A percentile compares a stretch with the other conserved stretches of the same genome.
Evolutionary conservation across 331 rosid genomes (phyloP).

Genomic region (Rosa hybrid): DNA sequence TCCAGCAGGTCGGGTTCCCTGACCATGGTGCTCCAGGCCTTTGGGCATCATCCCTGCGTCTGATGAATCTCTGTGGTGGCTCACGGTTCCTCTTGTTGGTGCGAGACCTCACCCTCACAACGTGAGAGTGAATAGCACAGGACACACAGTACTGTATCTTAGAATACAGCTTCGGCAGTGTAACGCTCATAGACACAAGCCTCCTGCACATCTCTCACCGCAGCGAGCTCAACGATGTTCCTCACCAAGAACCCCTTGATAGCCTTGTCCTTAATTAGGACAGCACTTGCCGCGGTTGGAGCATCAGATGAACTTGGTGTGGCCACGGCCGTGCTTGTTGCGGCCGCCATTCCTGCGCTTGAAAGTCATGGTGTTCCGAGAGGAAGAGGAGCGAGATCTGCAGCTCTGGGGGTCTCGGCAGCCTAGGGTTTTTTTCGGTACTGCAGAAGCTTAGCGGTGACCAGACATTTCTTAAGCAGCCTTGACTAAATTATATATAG

Average conservation of each 20-base stretch:
- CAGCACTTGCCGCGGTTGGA: conserved; percentile 98
- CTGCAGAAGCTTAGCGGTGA: neutral
- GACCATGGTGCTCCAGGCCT: conserved; percentile 89
- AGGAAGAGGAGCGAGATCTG: conserved; percentile 13
- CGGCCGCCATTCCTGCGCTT: conserved; percentile 95
- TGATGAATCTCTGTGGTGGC: conserved; percentile 79
- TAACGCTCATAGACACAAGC: conserved; percentile 95
- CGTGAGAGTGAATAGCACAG: conserved; percentile 96
- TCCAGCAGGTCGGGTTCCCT: conserved; percentile 74
- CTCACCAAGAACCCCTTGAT: conserved; percentile 89
- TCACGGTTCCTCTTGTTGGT: conserved; percentile 83
- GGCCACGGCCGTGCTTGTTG: conserved; percentile 99
- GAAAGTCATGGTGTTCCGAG: conserved; percentile 57
- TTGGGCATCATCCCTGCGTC: conserved; percentile 86
- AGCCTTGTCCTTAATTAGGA: conserved; percentile 77
- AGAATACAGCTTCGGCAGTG: conserved; percentile 90
- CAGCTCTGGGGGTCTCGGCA: conserved; percentile 14
- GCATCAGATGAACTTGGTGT: conserved; percentile 85
- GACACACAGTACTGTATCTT: conserved; percentile 98
- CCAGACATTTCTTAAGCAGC: too few species aligned
- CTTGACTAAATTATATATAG: too few species aligned
- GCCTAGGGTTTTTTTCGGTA: conserved; percentile 18
- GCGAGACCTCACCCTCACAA: conserved; percentile 91
- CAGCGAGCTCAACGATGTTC: conserved; percentile 98
- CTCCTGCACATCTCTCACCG: conserved; percentile 94